A percentile compares a stretch with the other conserved stretches of the same genome.
Conservation (phyloP, 163 green algal genomes). For the Scenedesmus sp. region DNA sequence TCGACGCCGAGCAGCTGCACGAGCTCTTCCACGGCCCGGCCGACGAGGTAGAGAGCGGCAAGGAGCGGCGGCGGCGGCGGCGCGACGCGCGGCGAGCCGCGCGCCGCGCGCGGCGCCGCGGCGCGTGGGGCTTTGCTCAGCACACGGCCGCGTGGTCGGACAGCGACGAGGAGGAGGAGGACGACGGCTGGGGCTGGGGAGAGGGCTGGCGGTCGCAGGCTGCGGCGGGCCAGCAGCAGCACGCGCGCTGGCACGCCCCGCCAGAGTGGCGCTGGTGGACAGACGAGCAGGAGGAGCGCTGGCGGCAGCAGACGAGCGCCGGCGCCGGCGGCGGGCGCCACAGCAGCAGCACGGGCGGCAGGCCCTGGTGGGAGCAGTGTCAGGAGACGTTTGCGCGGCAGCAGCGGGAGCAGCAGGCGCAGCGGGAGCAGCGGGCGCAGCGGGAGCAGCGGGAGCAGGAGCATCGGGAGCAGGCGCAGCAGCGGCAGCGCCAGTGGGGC, state of each 20-base stretch:
- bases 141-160: not conserved
- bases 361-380: conserved; percentile 41
- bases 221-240: conserved; percentile 5
- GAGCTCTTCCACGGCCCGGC: conserved; percentile 16
- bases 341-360: no score
- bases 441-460: conserved; percentile 2
- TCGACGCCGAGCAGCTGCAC: conserved; percentile 29
- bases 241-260: not conserved
- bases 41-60: no score
- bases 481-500: conserved; percentile 29
- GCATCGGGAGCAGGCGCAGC: conserved; percentile 12
- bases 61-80: not conserved
- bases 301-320: no score
- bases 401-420: conserved; percentile 8
- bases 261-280: conserved; percentile 42
- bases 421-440: conserved; percentile 16
- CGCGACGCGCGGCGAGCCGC: not conserved
- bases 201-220: not conserved
- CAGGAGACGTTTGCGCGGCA: no score
- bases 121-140: conserved; percentile 12
- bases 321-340: no score
- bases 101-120: not conserved
- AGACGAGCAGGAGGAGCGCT: conserved; percentile 30
- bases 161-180: not conserved
- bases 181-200: not conserved